phyloP scores from a whole-genome alignment of 75 land plant species.

The Cryptomeria japonica region DNA sequence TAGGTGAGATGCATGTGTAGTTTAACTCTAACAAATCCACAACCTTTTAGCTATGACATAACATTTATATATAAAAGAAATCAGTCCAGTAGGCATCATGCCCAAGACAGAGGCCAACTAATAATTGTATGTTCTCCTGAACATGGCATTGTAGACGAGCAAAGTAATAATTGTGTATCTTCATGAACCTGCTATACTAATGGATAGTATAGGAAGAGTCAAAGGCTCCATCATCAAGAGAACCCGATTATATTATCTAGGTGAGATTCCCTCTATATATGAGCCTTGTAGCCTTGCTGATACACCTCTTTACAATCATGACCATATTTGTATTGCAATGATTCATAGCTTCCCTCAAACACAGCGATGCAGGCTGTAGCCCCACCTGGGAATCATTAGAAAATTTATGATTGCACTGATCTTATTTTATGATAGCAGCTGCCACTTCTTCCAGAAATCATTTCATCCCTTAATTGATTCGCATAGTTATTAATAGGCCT shows the following conservation, averaged over 20 bases:
- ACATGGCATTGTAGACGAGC: too few species aligned
- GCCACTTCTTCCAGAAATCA: background rate
- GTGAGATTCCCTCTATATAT: background rate
- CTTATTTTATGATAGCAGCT: too few species aligned
- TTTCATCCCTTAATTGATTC: background rate
- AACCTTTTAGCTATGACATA: background rate
- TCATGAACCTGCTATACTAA: background rate
- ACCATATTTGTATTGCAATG: background rate
- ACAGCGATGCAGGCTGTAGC: background rate
- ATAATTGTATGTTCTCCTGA: background rate
- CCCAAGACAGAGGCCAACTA: background rate
- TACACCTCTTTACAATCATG: background rate
- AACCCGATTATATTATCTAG: background rate
- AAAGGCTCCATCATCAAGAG: background rate
- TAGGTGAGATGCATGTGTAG: background rate
- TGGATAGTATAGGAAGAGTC: background rate
- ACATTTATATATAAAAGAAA: too few species aligned
- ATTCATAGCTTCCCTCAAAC: background rate
- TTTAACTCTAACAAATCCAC: background rate
- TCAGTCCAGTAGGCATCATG: background rate
- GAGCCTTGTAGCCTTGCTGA: background rate
- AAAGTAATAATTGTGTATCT: background rate
- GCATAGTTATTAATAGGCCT: background rate
- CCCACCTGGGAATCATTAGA: background rate
- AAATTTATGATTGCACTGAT: background rate